phyloP scores from a whole-genome alignment of 1,139 yeast genomes.

The Taphrina communis region DNA sequence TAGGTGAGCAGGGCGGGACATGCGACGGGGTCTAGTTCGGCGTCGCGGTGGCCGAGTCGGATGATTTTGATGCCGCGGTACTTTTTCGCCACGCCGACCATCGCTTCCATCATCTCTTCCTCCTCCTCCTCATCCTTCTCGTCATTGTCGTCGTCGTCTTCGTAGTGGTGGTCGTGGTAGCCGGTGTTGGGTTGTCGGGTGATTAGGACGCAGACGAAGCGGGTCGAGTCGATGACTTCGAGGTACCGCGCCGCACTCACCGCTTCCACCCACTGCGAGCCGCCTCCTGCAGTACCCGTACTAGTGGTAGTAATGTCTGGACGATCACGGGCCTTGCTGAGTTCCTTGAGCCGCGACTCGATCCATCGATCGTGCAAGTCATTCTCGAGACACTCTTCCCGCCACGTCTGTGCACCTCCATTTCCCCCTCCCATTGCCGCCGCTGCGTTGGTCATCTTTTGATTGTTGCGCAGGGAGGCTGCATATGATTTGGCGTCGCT shows the following conservation, averaged over 20 bases:
- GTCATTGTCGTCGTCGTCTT: constrained; percentile 20
- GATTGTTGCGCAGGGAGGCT: not conserved
- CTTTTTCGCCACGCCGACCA: constrained; percentile 10
- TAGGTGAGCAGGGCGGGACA: constrained; percentile 44
- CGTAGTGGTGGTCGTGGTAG: not conserved
- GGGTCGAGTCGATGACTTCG: constrained; percentile 27
- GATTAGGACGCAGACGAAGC: constrained; percentile 39
- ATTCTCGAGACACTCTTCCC: constrained; percentile 29
- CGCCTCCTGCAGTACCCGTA: no score
- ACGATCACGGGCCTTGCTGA: constrained; percentile 12
- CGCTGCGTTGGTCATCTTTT: not conserved
- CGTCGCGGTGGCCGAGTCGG: constrained; percentile 28
- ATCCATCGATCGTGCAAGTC: constrained; percentile 41
- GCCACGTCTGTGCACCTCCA: constrained; percentile 12
- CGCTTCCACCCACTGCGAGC: constrained; percentile 6
- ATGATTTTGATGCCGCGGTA: constrained; percentile 33
- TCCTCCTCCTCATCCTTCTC: constrained; percentile 3
- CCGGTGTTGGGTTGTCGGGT: not conserved
- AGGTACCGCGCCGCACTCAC: constrained; percentile 38
- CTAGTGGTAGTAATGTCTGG: no score
- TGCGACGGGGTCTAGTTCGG: constrained; percentile 42
- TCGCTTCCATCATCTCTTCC: constrained; percentile 1
- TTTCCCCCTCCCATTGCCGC: not conserved
- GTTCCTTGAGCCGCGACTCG: constrained; percentile 41
- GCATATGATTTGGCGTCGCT: constrained; percentile 27